Percentiles rank a stretch among this genome's conserved stretches.
Evolutionary conservation across 257 asterid species (phyloP).

Genomic region (Pogostemon cablin): DNA sequence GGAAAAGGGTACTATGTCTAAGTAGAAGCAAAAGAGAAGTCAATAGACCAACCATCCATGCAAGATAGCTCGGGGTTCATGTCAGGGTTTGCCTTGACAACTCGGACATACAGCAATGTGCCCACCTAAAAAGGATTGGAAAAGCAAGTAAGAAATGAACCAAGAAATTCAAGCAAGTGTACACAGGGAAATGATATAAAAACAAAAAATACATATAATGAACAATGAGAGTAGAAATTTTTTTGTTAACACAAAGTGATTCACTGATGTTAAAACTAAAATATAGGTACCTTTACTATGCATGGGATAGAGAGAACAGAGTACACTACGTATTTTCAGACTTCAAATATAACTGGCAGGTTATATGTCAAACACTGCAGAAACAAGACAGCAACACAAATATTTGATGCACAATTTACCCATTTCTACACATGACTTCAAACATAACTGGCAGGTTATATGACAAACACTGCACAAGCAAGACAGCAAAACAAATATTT

Average conservation of each 20-base stretch:
- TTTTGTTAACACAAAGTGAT: too few species aligned
- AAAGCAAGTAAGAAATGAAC: constrained; percentile 27
- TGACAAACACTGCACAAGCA: background rate
- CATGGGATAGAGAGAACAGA: background rate
- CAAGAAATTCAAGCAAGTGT: constrained; percentile 21
- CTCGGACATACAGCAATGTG: constrained; percentile 80
- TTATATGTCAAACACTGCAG: background rate
- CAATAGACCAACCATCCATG: constrained; percentile 79
- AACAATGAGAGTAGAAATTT: background rate
- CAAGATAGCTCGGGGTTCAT: constrained; percentile 97
- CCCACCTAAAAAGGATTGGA: constrained; percentile 61
- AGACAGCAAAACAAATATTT: background rate
- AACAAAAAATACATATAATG: too few species aligned
- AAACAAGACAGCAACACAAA: background rate
- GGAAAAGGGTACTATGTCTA: background rate
- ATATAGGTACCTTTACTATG: background rate
- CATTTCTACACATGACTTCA: background rate
- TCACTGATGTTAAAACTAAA: background rate
- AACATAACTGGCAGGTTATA: background rate
- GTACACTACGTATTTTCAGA: background rate
- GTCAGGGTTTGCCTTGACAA: constrained; percentile 83
- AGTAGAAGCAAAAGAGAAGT: constrained; percentile 13
- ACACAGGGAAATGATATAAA: background rate
- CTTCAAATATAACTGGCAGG: background rate
- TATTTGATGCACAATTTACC: background rate